Percentiles rank a stretch among this genome's conserved stretches.
Conservation (phyloP, 1,284 basidiomycete species). For the Sporisorium scitamineum region DNA sequence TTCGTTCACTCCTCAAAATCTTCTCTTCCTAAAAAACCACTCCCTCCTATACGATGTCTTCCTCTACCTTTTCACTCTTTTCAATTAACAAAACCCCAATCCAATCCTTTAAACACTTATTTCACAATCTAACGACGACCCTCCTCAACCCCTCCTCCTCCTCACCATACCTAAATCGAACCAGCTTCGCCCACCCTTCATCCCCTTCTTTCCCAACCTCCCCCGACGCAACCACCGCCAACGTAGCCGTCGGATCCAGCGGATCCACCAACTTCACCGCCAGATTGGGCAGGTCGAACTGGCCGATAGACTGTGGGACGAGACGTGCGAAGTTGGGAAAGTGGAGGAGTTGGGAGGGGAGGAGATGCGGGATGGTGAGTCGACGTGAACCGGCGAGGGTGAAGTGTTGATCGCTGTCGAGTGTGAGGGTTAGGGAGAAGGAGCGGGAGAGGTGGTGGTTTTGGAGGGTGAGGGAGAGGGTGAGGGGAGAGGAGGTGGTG, state of each 20-base stretch:
- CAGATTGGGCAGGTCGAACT: background rate
- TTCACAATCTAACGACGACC: constrained; percentile 1
- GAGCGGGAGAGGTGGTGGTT: constrained; percentile 15
- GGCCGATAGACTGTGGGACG: constrained; percentile 16
- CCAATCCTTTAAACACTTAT: background rate
- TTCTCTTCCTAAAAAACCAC: background rate
- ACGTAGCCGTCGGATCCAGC: background rate
- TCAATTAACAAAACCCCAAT: too few species aligned
- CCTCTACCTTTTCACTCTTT: too few species aligned
- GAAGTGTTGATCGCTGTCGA: constrained; percentile 38
- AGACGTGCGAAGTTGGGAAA: constrained; percentile 6
- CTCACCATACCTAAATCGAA: background rate
- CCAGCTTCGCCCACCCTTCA: background rate
- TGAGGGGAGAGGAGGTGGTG: constrained; percentile 8
- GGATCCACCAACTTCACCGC: constrained; percentile 9
- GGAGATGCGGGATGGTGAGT: constrained; percentile 26
- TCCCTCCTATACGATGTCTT: too few species aligned
- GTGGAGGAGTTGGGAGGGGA: constrained; percentile 1
- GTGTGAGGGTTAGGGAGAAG: constrained; percentile 8
- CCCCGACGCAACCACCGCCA: background rate
- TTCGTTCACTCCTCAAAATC: background rate
- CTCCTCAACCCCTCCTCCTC: background rate
- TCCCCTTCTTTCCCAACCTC: background rate
- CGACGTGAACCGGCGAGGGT: constrained; percentile 23
- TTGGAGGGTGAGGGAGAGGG: background rate